Percentiles rank a stretch among this genome's conserved stretches.
These are phyloP conservation scores for Ascobolus immersus DNA, from an alignment of 495 filamentous ascomycete genomes.

Conservation along the genomic window DNA sequence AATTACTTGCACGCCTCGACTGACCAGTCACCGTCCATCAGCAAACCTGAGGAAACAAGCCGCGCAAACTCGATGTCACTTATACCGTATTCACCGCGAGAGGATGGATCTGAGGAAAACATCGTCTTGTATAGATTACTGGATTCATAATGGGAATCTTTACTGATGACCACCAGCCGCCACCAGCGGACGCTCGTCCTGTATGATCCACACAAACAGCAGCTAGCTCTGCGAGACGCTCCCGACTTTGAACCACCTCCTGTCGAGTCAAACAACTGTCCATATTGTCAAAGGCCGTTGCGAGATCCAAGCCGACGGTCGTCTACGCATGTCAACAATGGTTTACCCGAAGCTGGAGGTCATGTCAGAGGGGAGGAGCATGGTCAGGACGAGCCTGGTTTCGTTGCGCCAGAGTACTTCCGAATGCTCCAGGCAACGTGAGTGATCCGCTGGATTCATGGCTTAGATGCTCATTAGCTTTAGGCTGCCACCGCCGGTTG, in stretches of 20 bases:
- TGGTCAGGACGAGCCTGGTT: constrained; percentile 28
- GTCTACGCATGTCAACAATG: constrained; percentile 21
- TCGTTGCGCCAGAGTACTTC: constrained; percentile 78
- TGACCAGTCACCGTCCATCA: too few species aligned
- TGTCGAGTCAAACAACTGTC: constrained; percentile 34
- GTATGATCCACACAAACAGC: constrained; percentile 59
- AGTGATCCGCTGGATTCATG: constrained; percentile 4
- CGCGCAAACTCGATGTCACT: constrained; percentile 27
- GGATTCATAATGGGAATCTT: background rate
- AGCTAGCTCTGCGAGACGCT: constrained; percentile 53
- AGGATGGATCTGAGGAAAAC: background rate
- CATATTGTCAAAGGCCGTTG: constrained; percentile 65
- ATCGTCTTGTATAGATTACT: background rate
- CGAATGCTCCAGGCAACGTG: constrained; percentile 48
- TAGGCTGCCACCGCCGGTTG: constrained; percentile 24
- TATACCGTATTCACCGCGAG: constrained; percentile 26
- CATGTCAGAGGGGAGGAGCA: constrained; percentile 12
- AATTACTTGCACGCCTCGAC: too few species aligned
- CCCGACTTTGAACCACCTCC: constrained; percentile 19
- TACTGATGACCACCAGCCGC: constrained; percentile 32
- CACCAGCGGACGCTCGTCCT: constrained; percentile 81
- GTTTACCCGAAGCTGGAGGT: constrained; percentile 19
- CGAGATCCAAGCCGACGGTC: constrained; percentile 27
- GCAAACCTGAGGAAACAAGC: too few species aligned
- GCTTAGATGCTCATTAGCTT: constrained; percentile 5